Evolutionary conservation across 306 rosid species (phyloP).

Genomic region (Lathyrus oleraceus): DNA sequence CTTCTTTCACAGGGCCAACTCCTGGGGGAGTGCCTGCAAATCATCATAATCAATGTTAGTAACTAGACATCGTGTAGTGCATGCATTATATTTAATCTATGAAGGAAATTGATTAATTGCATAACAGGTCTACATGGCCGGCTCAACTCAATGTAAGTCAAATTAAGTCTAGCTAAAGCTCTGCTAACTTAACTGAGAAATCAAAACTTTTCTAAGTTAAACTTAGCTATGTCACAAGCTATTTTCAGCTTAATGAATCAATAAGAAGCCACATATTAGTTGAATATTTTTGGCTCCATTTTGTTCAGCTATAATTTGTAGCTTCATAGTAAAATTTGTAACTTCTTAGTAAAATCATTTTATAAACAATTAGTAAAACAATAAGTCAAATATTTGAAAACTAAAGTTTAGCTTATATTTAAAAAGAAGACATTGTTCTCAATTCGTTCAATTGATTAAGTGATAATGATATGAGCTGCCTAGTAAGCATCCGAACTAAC

Average conservation of each 20-base stretch:
- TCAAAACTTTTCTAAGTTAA: background rate
- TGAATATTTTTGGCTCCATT: background rate
- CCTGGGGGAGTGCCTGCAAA: conserved; percentile 92
- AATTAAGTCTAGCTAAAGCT: background rate
- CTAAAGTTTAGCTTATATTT: background rate
- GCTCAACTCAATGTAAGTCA: background rate
- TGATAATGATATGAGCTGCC: background rate
- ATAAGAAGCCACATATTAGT: background rate
- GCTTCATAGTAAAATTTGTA: background rate
- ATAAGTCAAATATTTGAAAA: background rate
- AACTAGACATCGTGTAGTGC: conserved; percentile 5
- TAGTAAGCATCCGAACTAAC: background rate
- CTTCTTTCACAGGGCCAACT: conserved; percentile 90
- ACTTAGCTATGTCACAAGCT: background rate
- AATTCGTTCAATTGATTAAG: background rate
- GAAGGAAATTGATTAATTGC: background rate
- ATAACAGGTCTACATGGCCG: background rate
- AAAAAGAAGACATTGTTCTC: background rate
- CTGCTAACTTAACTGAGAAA: background rate
- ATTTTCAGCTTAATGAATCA: background rate
- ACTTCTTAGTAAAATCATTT: background rate
- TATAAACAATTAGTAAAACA: background rate
- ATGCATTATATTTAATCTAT: background rate
- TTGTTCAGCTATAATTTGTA: background rate
- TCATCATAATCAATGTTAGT: conserved; percentile 30